phyloP scores from a whole-genome alignment of 805 yeast species.

The Saturnispora silvae region DNA sequence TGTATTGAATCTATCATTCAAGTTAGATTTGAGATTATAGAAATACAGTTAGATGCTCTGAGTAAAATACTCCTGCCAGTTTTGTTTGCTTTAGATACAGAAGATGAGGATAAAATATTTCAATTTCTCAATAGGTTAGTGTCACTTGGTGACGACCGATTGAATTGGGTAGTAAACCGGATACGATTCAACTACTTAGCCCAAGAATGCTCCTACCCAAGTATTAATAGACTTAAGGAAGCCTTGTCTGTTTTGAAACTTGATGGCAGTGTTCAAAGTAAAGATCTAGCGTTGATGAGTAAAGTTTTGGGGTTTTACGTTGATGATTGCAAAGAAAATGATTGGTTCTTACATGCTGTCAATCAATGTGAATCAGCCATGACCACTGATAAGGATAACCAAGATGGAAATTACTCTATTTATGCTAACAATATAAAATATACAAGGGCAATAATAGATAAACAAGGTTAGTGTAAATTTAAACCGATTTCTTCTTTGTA shows the following conservation, averaged over 20 bases:
- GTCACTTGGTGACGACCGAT: too few relatives aligned
- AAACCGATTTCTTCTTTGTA: neutral
- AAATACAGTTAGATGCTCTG: constrained; percentile 8
- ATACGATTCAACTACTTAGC: too few relatives aligned
- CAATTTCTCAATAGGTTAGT: too few relatives aligned
- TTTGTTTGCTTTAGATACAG: too few relatives aligned
- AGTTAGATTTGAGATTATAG: constrained; percentile 7
- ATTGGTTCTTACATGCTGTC: constrained; percentile 9
- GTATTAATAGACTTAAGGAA: too few relatives aligned
- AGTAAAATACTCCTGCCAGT: constrained; percentile 3
- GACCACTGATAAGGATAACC: neutral
- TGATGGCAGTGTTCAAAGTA: constrained; percentile 4
- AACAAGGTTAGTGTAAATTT: neutral
- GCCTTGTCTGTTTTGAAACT: constrained; percentile 1
- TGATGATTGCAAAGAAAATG: neutral
- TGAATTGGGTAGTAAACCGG: neutral
- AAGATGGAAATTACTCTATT: constrained; percentile 4
- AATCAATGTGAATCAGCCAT: neutral
- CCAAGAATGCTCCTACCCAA: too few relatives aligned
- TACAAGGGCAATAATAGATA: constrained; percentile 1
- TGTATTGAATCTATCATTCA: constrained; percentile 7
- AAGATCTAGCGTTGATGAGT: constrained; percentile 8
- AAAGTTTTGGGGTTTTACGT: constrained; percentile 10
- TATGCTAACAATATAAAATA: constrained; percentile 8
- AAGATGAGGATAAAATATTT: too few relatives aligned